Evolutionary conservation across 352 stramenopile genomes (phyloP).

Genomic region (Phytophthora citrophthora): DNA sequence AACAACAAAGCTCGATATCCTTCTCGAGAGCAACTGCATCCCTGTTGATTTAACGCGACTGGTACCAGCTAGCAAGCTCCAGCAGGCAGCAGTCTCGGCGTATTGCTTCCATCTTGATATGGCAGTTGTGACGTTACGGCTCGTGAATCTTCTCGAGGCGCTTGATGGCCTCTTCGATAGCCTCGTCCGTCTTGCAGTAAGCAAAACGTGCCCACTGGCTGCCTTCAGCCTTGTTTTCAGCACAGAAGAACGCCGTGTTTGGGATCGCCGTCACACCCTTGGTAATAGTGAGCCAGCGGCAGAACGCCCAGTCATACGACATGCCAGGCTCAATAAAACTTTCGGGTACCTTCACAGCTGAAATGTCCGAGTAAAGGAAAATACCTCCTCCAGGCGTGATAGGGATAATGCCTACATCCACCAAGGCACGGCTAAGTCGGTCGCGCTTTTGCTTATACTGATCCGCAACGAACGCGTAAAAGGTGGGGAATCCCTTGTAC

Average conservation of each 20-base stretch:
- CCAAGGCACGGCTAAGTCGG: conserved; percentile 53
- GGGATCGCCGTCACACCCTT: conserved; percentile 94
- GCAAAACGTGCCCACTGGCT: conserved; percentile 91
- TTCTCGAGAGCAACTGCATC: no score
- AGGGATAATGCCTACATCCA: conserved; percentile 65
- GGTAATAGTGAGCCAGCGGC: conserved; percentile 91
- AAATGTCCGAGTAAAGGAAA: conserved; percentile 87
- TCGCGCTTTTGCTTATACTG: conserved; percentile 83
- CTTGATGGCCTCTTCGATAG: conserved; percentile 87
- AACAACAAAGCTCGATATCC: background rate
- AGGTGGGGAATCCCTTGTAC: conserved; percentile 77
- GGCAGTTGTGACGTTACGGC: conserved; percentile 7
- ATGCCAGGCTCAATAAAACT: conserved; percentile 56
- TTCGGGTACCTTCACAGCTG: conserved; percentile 58
- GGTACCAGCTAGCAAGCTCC: conserved; percentile 1
- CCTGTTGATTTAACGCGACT: background rate
- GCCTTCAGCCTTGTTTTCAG: conserved; percentile 74
- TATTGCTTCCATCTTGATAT: background rate
- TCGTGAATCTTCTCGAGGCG: conserved; percentile 55
- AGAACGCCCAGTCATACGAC: conserved; percentile 92
- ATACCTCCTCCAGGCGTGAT: conserved; percentile 74
- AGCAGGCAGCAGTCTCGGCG: conserved; percentile 17
- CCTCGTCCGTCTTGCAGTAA: conserved; percentile 97
- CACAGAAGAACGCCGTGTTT: conserved; percentile 92
- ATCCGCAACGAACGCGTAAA: conserved; percentile 82